Base-by-base conservation (phyloP, 225 moss, liverwort and hornwort genomes). In the Thuidium tamariscinum region DNA sequence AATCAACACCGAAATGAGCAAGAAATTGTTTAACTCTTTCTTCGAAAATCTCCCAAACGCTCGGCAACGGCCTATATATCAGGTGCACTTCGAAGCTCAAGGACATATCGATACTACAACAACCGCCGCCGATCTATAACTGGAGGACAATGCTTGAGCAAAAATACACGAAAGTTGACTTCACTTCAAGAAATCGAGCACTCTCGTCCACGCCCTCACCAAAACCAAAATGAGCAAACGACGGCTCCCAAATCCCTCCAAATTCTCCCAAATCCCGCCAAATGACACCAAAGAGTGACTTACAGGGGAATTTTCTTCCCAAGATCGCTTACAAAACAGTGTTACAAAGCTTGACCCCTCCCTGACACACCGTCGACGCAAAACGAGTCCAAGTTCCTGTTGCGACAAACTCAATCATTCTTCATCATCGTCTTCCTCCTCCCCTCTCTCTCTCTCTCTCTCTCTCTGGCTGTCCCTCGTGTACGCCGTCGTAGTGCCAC, bases 341-440 rank as follows among this genome's bases (percentile, higher is more conserved):
- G 59, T 44, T 67, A 37, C 23, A 65, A 55, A 44, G 41, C 51
- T 57, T 22, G 63, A n/a, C 67, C 36, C 26, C 25, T 75, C 77
- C 65, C 82, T 82, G 69, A 88, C 84, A 88, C 82, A 59, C 25
- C 37, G 74, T 74, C 74, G 41, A 56, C 63, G 52, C 64, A 13
- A 52, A 88, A 73, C 72, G 54, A 80, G 74, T 81, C 75, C 68
- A 75, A 81, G 81, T 26, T 46, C 60, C 81, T 41, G 22, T 36
- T 25, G 86, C 77, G 52, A 87, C 87, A 84, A 84, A 82, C 81
- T 83, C 87, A 91, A 82, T 89, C 87, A 84, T 80, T 87, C 80
- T 60, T 60, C 80, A 60, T 87, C 87, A 60, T 73, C 77, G 36
- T 44, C 77, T 46, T 65, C 86, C 57, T 71, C 39, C 54, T 60